These are phyloP conservation scores for Ophiostoma ulmi DNA, from an alignment of 2,329 filamentous ascomycete genomes.

Conservation along the genomic window DNA sequence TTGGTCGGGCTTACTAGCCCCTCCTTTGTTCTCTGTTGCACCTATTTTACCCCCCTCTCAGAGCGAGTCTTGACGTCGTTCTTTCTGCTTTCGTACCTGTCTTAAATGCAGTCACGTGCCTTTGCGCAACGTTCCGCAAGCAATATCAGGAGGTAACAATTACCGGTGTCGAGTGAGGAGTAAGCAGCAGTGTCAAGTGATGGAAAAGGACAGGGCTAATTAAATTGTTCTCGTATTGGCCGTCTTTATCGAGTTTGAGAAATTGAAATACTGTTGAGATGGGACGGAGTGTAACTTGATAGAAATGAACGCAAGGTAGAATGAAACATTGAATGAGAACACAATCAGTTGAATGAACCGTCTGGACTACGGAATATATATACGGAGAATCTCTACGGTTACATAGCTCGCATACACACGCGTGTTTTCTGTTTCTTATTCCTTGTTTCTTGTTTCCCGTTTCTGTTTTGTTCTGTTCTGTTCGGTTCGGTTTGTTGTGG, in stretches of 20 bases:
- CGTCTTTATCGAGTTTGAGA: too few relatives aligned
- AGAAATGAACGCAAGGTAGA: background rate
- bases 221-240: background rate
- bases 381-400: background rate
- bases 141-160: background rate
- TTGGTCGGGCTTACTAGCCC: background rate
- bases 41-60: slow-evolving; percentile 17
- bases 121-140: background rate
- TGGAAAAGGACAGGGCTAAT: background rate
- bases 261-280: too few relatives aligned
- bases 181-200: background rate
- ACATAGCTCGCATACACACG: background rate
- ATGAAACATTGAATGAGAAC: background rate
- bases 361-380: background rate
- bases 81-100: slow-evolving; percentile 10
- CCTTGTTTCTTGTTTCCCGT: background rate
- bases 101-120: background rate
- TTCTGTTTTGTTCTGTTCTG: background rate
- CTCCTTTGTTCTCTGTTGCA: background rate
- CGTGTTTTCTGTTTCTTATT: too few relatives aligned
- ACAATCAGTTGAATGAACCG: background rate
- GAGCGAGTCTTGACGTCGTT: slow-evolving; percentile 6
- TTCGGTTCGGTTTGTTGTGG: background rate
- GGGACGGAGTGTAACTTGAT: background rate
- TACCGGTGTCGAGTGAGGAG: background rate